Evolutionary conservation across 2,329 filamentous ascomycete genomes (phyloP).

Genomic region (Clarireedia paspali): DNA sequence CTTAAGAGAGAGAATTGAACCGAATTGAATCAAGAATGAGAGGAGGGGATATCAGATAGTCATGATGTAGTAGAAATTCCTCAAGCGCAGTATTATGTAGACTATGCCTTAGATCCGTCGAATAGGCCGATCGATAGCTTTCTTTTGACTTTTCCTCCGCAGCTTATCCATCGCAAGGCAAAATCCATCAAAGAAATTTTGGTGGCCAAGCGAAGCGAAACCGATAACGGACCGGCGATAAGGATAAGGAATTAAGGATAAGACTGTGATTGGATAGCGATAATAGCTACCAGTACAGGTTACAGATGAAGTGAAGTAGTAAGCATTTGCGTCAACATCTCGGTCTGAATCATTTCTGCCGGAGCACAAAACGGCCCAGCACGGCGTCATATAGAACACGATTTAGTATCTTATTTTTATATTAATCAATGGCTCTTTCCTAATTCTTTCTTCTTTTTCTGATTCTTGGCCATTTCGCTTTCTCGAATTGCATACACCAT

Average conservation of each 20-base stretch:
- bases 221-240: slow-evolving; percentile 5
- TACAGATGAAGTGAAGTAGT: too few species aligned
- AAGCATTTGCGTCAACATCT: background rate
- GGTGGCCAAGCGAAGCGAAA: background rate
- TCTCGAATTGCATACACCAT: slow-evolving; percentile 10
- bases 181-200: background rate
- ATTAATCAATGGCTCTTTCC: background rate
- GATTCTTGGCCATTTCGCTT: too few species aligned
- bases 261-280: slow-evolving; percentile 7
- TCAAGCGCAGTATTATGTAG: background rate
- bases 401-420: too few species aligned
- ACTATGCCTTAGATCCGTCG: background rate
- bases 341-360: background rate
- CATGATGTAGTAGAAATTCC: background rate
- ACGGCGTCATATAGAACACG: too few species aligned
- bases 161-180: too few species aligned
- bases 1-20: background rate
- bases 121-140: background rate
- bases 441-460: background rate
- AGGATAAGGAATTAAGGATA: background rate
- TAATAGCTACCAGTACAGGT: background rate
- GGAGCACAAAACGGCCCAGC: too few species aligned
- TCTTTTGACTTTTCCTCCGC: too few species aligned
- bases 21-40: background rate
- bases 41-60: background rate